phyloP scores from a whole-genome alignment of 257 asterid species.

The Cruciata laevipes region DNA sequence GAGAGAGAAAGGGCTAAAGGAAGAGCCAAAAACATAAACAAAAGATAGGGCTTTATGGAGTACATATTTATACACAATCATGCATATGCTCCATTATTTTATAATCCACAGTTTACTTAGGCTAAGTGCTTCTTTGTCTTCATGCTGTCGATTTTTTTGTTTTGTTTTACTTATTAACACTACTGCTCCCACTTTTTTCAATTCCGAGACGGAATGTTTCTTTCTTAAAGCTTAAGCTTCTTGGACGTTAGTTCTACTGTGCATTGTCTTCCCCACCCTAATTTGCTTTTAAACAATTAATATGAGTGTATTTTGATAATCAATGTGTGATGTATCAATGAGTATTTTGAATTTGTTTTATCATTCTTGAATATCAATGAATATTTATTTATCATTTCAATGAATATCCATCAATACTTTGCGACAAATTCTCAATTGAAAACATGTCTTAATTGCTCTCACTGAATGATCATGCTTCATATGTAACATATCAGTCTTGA shows the following conservation, averaged over 20 bases:
- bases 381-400: too few species aligned
- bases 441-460: too few species aligned
- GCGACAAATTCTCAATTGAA: too few species aligned
- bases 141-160: conserved; percentile 36
- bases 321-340: too few species aligned
- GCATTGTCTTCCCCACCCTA: not conserved
- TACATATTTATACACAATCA: conserved; percentile 32
- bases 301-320: too few species aligned
- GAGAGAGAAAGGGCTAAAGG: conserved; percentile 19
- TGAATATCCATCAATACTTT: too few species aligned
- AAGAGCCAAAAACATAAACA: conserved; percentile 59
- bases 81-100: conserved; percentile 8
- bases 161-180: conserved; percentile 30
- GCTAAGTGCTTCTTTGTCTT: conserved; percentile 51
- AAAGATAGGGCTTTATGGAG: conserved; percentile 64
- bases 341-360: too few species aligned
- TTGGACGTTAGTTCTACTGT: conserved; percentile 12
- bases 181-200: conserved; percentile 45
- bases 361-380: too few species aligned
- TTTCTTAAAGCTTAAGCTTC: conserved; percentile 81
- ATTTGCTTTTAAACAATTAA: too few species aligned
- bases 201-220: conserved; percentile 40
- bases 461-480: too few species aligned
- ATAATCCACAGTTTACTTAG: not conserved
- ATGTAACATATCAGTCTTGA: too few species aligned